A percentile compares a stretch with the other conserved stretches of the same genome.
Conservation (phyloP, 306 rosid genomes). For the Sicyos edulis region DNA sequence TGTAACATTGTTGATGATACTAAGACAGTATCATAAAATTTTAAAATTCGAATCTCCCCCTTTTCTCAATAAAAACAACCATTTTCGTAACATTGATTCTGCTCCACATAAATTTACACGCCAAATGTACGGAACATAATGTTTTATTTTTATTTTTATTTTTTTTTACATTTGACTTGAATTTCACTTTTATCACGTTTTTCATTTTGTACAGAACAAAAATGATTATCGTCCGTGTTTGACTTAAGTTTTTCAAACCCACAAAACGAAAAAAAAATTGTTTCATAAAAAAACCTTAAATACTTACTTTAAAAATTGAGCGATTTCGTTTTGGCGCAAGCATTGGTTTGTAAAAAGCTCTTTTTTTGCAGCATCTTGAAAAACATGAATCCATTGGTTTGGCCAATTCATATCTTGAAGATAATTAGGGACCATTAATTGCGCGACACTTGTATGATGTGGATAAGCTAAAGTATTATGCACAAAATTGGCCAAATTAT, state of each 20-base stretch:
- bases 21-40: no score
- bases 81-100: no score
- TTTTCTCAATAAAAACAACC: no score
- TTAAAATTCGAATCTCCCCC: no score
- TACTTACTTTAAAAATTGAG: slow-evolving; percentile 37
- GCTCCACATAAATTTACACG: no score
- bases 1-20: no score
- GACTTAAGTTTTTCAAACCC: background rate
- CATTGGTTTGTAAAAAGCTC: slow-evolving; percentile 34
- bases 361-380: slow-evolving; percentile 39
- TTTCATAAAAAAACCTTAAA: no score
- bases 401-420: slow-evolving; percentile 15
- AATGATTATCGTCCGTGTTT: background rate
- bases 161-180: no score
- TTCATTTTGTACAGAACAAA: background rate
- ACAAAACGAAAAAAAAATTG: no score
- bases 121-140: no score
- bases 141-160: no score
- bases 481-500: slow-evolving; percentile 18
- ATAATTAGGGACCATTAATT: slow-evolving; percentile 36
- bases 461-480: slow-evolving; percentile 40
- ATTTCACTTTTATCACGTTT: no score
- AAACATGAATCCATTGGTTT: slow-evolving; percentile 33
- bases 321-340: slow-evolving; percentile 34
- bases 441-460: slow-evolving; percentile 45